Conservation (phyloP, 208 protist genomes). For the Lotmaria passim region DNA sequence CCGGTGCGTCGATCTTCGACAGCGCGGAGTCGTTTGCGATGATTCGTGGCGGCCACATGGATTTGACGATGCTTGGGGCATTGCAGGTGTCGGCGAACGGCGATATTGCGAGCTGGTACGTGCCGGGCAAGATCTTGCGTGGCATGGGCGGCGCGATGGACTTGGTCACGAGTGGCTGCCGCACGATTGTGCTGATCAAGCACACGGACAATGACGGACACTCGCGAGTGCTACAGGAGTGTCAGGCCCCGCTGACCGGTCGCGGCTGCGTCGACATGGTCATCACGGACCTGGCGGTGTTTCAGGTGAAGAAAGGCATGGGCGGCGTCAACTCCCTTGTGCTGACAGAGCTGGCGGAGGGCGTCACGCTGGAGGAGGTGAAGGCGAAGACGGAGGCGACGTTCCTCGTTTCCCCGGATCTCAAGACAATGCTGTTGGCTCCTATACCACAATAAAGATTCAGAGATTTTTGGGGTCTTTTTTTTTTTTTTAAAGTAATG, state of each 20-base stretch:
- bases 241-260: slow-evolving; percentile 89
- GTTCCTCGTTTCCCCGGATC: slow-evolving; percentile 49
- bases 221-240: slow-evolving; percentile 85
- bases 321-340: slow-evolving; percentile 50
- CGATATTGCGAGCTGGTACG: slow-evolving; percentile 97
- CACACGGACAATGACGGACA: slow-evolving; percentile 88
- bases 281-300: slow-evolving; percentile 96
- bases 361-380: slow-evolving; percentile 86
- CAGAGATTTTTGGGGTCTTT: no score
- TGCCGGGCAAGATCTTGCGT: slow-evolving; percentile 95
- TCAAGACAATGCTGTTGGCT: slow-evolving; percentile 39
- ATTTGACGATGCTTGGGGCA: slow-evolving; percentile 95
- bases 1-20: slow-evolving; percentile 75
- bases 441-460: no score
- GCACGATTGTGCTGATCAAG: slow-evolving; percentile 95
- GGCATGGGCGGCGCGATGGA: slow-evolving; percentile 97
- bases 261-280: slow-evolving; percentile 84
- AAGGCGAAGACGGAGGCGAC: slow-evolving; percentile 50
- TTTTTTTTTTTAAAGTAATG: no score
- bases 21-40: slow-evolving; percentile 91
- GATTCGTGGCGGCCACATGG: slow-evolving; percentile 93
- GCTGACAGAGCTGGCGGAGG: slow-evolving; percentile 82
- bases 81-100: slow-evolving; percentile 91
- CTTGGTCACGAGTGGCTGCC: slow-evolving; percentile 76
- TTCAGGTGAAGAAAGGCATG: slow-evolving; percentile 66